phyloP scores from a whole-genome alignment of 306 rosid genomes.

The Quercus aquifolioides region DNA sequence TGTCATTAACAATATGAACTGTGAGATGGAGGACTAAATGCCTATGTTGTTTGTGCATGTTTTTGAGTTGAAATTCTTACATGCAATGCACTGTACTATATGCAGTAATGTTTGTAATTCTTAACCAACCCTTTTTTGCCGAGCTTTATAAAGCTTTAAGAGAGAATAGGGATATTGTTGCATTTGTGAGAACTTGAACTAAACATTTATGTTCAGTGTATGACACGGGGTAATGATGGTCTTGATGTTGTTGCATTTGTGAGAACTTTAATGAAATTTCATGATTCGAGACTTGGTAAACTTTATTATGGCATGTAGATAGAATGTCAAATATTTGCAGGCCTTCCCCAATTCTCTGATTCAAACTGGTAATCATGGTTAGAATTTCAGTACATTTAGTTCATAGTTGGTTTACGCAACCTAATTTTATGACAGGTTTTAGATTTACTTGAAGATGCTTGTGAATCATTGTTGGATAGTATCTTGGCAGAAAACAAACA shows the following conservation, averaged over 20 bases:
- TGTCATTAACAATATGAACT: background rate
- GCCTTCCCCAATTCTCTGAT: background rate
- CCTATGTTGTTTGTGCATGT: background rate
- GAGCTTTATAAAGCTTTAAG: background rate
- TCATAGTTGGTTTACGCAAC: constrained; percentile 12
- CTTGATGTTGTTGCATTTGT: background rate
- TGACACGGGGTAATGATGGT: background rate
- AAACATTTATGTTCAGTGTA: background rate
- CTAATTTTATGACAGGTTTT: constrained; percentile 56
- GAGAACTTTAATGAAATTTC: background rate
- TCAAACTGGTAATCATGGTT: background rate
- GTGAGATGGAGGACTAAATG: constrained; percentile 3
- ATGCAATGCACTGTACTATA: background rate
- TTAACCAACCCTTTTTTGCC: background rate
- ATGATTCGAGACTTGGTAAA: background rate
- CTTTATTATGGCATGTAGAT: background rate
- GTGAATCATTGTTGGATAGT: constrained; percentile 71
- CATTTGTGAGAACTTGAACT: background rate
- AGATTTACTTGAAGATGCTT: constrained; percentile 93
- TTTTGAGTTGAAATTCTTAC: background rate
- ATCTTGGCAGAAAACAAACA: constrained; percentile 66
- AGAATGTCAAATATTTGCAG: background rate
- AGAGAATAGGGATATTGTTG: background rate
- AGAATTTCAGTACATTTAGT: background rate
- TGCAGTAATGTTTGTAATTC: background rate